Evolutionary conservation across 306 rosid genomes (phyloP).

Genomic region (Ammopiptanthus mongolicus): DNA sequence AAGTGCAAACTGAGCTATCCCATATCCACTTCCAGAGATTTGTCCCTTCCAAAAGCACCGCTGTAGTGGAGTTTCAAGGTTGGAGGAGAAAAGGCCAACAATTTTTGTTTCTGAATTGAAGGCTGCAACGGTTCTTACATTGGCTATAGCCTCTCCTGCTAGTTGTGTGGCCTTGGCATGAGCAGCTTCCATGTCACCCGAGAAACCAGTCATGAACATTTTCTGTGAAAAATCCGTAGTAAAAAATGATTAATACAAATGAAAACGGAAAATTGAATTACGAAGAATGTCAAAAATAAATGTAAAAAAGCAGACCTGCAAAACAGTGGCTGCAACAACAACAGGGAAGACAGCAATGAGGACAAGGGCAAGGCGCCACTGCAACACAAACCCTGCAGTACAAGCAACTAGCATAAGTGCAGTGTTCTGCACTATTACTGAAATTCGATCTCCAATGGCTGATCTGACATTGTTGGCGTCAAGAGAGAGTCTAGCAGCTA

Average conservation of each 20-base stretch:
- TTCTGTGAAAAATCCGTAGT: conserved; percentile 46
- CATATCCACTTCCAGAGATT: conserved; percentile 94
- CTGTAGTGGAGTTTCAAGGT: conserved; percentile 71
- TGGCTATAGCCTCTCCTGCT: conserved; percentile 97
- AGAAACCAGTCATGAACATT: conserved; percentile 98
- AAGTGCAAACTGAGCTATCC: conserved; percentile 91
- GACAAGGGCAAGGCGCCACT: conserved; percentile 98
- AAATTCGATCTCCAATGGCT: conserved; percentile 97
- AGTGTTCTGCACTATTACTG: conserved; percentile 95
- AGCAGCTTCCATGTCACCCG: conserved; percentile 91
- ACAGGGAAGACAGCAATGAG: conserved; percentile 94
- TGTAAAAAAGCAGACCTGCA: conserved; percentile 53
- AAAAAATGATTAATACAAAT: not conserved
- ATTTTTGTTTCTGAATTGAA: conserved; percentile 89
- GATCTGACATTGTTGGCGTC: conserved; percentile 99
- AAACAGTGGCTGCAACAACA: conserved; percentile 97
- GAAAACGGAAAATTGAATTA: not conserved
- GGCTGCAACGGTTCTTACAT: conserved; percentile 95
- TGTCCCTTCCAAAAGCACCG: conserved; percentile 99
- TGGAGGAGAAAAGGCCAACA: conserved; percentile 72
- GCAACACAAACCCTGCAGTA: conserved; percentile 96
- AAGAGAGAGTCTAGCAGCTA: conserved; percentile 90
- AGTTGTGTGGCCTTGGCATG: conserved; percentile 95
- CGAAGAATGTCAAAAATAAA: not conserved
- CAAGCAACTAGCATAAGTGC: conserved; percentile 99